Percentiles rank a stretch among this genome's conserved stretches.
These are phyloP conservation scores for Sisymbrium altissimum DNA, from an alignment of 345 rosid genomes.

Conservation along the genomic window DNA sequence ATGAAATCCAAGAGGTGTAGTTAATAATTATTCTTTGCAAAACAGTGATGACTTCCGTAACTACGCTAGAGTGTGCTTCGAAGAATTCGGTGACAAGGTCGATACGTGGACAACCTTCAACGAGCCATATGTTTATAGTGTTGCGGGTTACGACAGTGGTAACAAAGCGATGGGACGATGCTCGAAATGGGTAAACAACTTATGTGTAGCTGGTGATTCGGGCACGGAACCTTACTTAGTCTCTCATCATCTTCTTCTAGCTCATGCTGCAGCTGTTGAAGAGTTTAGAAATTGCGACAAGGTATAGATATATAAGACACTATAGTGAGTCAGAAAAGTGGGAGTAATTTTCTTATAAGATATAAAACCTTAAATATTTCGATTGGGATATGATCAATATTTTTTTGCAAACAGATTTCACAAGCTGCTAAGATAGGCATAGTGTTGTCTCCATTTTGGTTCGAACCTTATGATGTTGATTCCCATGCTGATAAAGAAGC, in stretches of 20 bases:
- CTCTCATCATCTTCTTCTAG: conserved; percentile 32
- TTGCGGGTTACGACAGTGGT: conserved; percentile 33
- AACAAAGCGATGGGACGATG: conserved; percentile 37
- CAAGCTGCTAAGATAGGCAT: conserved; percentile 26
- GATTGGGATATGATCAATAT: neutral
- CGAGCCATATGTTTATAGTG: conserved; percentile 37
- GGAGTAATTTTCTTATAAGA: neutral
- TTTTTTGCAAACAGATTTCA: conserved; percentile 14
- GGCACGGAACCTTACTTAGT: conserved; percentile 25
- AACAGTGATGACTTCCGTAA: conserved; percentile 27
- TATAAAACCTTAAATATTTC: no score
- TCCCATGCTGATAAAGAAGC: conserved; percentile 31
- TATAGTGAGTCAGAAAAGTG: no score
- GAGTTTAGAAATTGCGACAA: conserved; percentile 29
- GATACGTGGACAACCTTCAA: conserved; percentile 46
- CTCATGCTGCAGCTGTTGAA: conserved; percentile 26
- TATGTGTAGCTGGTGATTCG: conserved; percentile 36
- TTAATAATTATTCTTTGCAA: neutral
- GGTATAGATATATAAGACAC: neutral
- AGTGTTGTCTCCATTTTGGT: conserved; percentile 28
- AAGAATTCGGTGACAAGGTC: conserved; percentile 45
- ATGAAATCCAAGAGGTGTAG: no score
- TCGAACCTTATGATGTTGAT: conserved; percentile 24
- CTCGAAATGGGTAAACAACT: conserved; percentile 23
- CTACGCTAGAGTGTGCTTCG: conserved; percentile 35